These are phyloP conservation scores for Chaetomium sp. DNA, from an alignment of 2,329 filamentous ascomycete genomes.

Conservation along the genomic window DNA sequence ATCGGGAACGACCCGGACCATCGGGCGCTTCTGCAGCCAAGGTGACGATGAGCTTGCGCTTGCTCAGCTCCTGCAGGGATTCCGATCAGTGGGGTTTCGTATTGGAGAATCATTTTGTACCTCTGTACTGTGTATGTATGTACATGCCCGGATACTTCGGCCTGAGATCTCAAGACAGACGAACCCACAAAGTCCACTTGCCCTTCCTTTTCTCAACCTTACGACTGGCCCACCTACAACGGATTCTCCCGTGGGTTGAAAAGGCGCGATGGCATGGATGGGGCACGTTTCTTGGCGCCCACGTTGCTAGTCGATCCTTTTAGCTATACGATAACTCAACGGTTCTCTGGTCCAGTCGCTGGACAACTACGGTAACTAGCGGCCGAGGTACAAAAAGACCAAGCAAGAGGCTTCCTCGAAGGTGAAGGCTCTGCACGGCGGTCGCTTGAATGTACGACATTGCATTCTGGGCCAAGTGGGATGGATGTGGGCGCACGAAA, in stretches of 20 bases:
- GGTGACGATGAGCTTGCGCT: background rate
- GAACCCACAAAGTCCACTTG: background rate
- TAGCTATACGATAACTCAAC: background rate
- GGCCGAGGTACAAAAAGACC: background rate
- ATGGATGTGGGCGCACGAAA: slow-evolving; percentile 5
- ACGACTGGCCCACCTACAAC: background rate
- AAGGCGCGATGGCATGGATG: background rate
- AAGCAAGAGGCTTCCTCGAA: background rate
- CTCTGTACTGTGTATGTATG: too few relatives aligned
- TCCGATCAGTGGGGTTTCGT: background rate
- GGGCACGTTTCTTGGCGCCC: slow-evolving; percentile 4
- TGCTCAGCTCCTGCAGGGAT: background rate
- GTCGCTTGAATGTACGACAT: slow-evolving; percentile 6
- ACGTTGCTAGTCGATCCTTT: background rate
- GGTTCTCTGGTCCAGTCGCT: too few relatives aligned
- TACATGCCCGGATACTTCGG: too few relatives aligned
- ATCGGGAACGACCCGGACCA: slow-evolving; percentile 18
- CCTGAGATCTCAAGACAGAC: too few relatives aligned
- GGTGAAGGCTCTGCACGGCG: background rate
- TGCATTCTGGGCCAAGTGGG: slow-evolving; percentile 3
- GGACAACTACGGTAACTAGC: background rate
- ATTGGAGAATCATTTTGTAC: too few relatives aligned
- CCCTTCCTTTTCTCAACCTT: background rate
- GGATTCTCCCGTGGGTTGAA: background rate
- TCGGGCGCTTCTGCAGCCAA: slow-evolving; percentile 18